Base-by-base conservation (phyloP, 2,329 filamentous ascomycete species). In the Colletotrichum ledebouriae region DNA sequence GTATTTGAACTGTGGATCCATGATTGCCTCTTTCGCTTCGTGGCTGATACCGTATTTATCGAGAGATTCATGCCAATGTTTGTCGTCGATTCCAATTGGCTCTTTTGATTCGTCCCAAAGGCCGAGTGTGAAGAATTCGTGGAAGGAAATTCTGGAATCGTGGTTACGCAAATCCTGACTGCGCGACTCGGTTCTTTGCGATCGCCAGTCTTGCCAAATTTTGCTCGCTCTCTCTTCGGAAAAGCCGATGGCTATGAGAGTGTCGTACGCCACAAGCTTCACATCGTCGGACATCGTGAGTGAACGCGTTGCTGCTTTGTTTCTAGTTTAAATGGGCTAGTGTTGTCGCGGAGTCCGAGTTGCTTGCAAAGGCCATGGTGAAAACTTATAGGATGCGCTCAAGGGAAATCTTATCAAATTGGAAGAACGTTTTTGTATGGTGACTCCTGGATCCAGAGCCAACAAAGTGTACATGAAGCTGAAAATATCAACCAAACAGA, bases 1-100 rank as follows among this genome's bases (percentile, higher is more conserved):
- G 17, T 53, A 53, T 29, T 33, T 37, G 29, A 53, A 20, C 13
- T 37, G 25, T 10, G n/a, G 49, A 17, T 53, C 49, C 49, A 53
- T 53, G 29, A 53, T 53, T 53, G n/a, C 29, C n/a, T 34, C 4
- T 17, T 53, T 3, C 17, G 34, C n/a, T 17, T 37, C 29, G 25
- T 53, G n/a, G 1, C 34, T 33, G 25, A 53, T 53, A 6, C 29
- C 49, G 17, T 53, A 37, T n/a, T 29, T 17, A n/a, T 53, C 49
- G 34, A 53, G 49, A 17, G 49, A 53, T 17, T n/a, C 3, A 0
- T 7, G 11, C 49, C 49, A 53, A 2, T 53, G 9, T 53, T 37
- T 29, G 6, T 53, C n/a, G n/a, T 29, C 34, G 9, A 17, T 17
- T 9, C 4, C 10, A 9, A 4, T 17, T n/a, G n/a, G 49, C 29